Base-by-base conservation (phyloP, 1,284 basidiomycete species). In the Leccinum pachyderme region DNA sequence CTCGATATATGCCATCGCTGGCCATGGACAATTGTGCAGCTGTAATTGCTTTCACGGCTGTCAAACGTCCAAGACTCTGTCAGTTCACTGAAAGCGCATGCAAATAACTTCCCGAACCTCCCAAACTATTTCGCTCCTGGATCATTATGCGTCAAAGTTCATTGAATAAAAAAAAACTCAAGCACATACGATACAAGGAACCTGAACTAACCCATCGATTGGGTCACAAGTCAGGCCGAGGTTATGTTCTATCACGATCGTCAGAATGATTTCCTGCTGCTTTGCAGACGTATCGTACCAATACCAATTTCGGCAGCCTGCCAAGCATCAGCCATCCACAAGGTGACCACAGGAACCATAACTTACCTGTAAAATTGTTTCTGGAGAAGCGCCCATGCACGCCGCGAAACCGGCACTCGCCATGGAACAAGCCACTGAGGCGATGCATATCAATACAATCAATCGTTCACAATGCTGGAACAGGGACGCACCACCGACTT, bases 241-340 rank as follows among this genome's bases (percentile, higher is more conserved):
- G 68, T 92, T 93, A 64, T 93, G 91, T 68, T 93, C 89, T 86
- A 63, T 53, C 41, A 53, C 47, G 41, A 56, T 53, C 44, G 52
- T 71, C 22, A 53, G 51, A 49, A 60, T 50, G 35, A 59, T 28
- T 43, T n/a, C 44, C 47, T 18, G 32, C 28, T 6, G 39, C 13
- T 44, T 49, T 22, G 54, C 5, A 31, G 6, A 47, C 2, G 54
- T 13, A 29, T 66, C 75, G 75, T 73, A 87, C 87, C 87, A 59
- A 97, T 96, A 3, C 93, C 95, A 54, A 96, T 95, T 71, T 98
- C 96, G 43, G 95, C 95, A 13, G 95, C 95, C 80, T 95, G 75
- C 12, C 46, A 59, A 58, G 61, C 22, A 28, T 60, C 56, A 56
- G 64, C 37, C 43, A 45, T 50, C 35, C 41, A 31, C 54, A 27